Percentiles rank a stretch among this genome's conserved stretches.
Conservation (phyloP, 108 stramenopile species). For the Epipyxis sp. region DNA sequence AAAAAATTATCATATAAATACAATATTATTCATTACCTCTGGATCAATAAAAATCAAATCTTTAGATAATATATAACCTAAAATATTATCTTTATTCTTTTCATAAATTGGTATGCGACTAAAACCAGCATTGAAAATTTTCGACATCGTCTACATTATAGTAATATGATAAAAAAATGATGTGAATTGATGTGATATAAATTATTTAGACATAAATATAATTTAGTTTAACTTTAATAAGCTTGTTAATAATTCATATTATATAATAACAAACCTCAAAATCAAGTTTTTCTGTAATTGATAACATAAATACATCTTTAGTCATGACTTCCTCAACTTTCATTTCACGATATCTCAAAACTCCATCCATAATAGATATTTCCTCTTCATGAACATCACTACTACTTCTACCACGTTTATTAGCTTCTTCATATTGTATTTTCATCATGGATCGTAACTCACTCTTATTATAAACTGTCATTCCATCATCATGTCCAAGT, state of each 20-base stretch:
- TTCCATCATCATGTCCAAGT: conserved; percentile 32
- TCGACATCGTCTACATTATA: conserved; percentile 82
- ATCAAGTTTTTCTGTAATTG: conserved; percentile 72
- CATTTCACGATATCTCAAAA: conserved; percentile 75
- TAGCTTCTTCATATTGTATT: conserved; percentile 79
- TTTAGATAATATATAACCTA: conserved; percentile 92
- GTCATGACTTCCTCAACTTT: conserved; percentile 89
- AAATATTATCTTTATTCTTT: conserved; percentile 70
- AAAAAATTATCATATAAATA: too few relatives aligned
- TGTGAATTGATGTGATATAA: too few relatives aligned
- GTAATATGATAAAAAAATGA: too few relatives aligned
- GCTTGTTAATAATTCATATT: neutral
- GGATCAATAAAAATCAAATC: conserved; percentile 98
- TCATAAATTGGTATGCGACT: conserved; percentile 84
- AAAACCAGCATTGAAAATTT: conserved; percentile 92
- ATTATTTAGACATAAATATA: too few relatives aligned
- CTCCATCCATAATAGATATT: conserved; percentile 86
- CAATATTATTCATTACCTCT: conserved; percentile 40
- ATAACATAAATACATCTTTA: conserved; percentile 85
- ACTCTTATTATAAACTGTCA: conserved; percentile 34
- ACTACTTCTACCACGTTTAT: conserved; percentile 67
- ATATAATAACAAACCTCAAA: neutral
- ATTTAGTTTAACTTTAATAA: too few relatives aligned
- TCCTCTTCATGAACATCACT: conserved; percentile 85
- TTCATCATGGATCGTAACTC: conserved; percentile 40